These are phyloP conservation scores for Eremothecium cymbalariae DNA, from an alignment of 1,139 yeast species.

Conservation along the genomic window DNA sequence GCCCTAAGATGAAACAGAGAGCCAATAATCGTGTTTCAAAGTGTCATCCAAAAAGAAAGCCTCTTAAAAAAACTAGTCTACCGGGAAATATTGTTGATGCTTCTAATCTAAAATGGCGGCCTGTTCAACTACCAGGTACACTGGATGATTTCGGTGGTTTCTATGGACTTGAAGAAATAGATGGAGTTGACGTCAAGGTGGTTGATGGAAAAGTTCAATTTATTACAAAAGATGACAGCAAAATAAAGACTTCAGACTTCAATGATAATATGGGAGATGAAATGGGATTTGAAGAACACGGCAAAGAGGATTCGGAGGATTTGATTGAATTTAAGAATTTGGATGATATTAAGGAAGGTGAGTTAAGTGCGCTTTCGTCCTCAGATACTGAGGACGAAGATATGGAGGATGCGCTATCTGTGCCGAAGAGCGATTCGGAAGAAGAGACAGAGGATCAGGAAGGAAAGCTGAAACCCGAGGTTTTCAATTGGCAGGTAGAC, in stretches of 20 bases:
- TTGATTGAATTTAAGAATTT: constrained; percentile 21
- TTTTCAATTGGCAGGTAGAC: constrained; percentile 25
- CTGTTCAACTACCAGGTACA: constrained; percentile 75
- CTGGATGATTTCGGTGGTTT: constrained; percentile 84
- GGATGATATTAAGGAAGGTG: constrained; percentile 24
- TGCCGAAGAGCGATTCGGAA: constrained; percentile 10
- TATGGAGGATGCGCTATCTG: constrained; percentile 10
- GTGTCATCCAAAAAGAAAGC: constrained; percentile 2
- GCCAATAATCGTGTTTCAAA: constrained; percentile 7
- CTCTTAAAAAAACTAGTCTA: constrained; percentile 6
- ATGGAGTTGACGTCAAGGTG: constrained; percentile 75
- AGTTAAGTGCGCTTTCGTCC: constrained; percentile 18
- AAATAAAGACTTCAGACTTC: constrained; percentile 14
- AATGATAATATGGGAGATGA: constrained; percentile 10
- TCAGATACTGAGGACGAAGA: constrained; percentile 15
- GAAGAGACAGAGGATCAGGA: constrained; percentile 14
- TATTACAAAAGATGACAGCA: constrained; percentile 40
- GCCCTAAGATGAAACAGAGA: constrained; percentile 1
- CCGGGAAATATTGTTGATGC: constrained; percentile 35
- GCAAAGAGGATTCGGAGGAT: constrained; percentile 12
- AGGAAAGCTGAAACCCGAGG: constrained; percentile 17
- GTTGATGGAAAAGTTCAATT: constrained; percentile 57
- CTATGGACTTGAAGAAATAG: constrained; percentile 87
- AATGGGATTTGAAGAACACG: constrained; percentile 15
- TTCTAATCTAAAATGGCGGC: constrained; percentile 61